These are phyloP conservation scores for Tuber borchii DNA, from an alignment of 495 filamentous ascomycete species.

Conservation along the genomic window DNA sequence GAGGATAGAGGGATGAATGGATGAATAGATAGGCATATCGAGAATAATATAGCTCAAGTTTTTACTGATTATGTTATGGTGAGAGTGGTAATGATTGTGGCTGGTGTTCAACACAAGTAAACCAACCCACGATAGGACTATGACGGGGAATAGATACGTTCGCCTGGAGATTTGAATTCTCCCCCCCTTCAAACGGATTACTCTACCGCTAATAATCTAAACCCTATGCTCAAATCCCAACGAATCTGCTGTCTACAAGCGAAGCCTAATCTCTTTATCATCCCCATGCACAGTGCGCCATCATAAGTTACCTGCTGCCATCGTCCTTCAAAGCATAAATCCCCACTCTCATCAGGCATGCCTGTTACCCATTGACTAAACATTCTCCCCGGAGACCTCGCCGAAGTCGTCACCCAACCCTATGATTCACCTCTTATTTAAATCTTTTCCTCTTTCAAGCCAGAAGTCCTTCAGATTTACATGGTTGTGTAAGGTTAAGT, in stretches of 20 bases:
- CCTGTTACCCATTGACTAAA: background rate
- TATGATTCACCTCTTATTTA: background rate
- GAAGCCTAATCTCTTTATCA: background rate
- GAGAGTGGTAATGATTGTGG: background rate
- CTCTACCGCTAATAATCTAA: background rate
- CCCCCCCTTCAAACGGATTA: background rate
- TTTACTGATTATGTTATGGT: background rate
- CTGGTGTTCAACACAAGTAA: background rate
- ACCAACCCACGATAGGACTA: background rate
- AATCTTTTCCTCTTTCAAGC: background rate
- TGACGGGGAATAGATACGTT: background rate
- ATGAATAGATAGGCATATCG: background rate
- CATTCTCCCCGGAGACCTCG: background rate
- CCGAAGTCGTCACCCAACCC: background rate
- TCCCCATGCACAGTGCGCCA: background rate
- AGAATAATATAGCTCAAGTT: background rate
- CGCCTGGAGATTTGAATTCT: background rate
- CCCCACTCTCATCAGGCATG: background rate
- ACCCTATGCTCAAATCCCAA: background rate
- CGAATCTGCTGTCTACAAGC: background rate
- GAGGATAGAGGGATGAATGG: background rate
- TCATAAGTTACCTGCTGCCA: background rate
- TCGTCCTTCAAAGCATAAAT: background rate
- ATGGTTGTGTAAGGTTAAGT: background rate
- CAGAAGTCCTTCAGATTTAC: background rate